Evolutionary conservation across 371 early-diverging fungal genomes (phyloP), one percentile per base, ranked within the genome.

Genomic region (Rhizopus sp.): DNA sequence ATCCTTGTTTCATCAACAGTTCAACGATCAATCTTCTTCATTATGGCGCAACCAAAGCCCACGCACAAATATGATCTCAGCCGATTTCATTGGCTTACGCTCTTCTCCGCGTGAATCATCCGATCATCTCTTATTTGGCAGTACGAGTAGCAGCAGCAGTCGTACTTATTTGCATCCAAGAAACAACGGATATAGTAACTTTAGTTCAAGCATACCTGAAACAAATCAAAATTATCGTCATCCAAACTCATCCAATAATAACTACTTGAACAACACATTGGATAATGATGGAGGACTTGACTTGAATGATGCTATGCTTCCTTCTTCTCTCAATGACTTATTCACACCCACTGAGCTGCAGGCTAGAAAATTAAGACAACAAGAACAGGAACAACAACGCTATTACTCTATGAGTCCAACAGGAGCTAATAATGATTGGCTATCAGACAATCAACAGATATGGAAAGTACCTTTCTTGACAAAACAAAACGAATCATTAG

Each of bases 261-360:
- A 23, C 23, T 23, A 23, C 23, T 23, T 23, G 23, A 23, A 23
- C 23, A 23, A 23, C 23, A 23, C 23, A 23, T 23, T 23, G 12
- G 7, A 46, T 23, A 9, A 63, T n/a, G 44, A 53, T 2, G 42
- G 50, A 7, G 31, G 32, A 7, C 50, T 64, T 35, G 71, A 67
- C 42, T 37, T 68, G 9, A 64, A 74, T 44, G 67, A 60, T 41
- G 57, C 73, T 9, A 70, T 81, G 61, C 52, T 84, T 7, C 84
- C 84, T 4, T 74, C 84, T 5, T 84, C 84, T 7, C 59, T 84
- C n/a, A 82, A 78, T 48, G 84, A 84, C 34, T 57, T 84, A 16
- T 70, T 84, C 66, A 84, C 83, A 9, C 78, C 80, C 2, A 72
- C 58, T 12, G 83, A 82, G 52, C 63, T 78, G 10, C 66, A 74